Evolutionary conservation across 345 rosid species (phyloP).

Genomic region (Linum usitatissimum): DNA sequence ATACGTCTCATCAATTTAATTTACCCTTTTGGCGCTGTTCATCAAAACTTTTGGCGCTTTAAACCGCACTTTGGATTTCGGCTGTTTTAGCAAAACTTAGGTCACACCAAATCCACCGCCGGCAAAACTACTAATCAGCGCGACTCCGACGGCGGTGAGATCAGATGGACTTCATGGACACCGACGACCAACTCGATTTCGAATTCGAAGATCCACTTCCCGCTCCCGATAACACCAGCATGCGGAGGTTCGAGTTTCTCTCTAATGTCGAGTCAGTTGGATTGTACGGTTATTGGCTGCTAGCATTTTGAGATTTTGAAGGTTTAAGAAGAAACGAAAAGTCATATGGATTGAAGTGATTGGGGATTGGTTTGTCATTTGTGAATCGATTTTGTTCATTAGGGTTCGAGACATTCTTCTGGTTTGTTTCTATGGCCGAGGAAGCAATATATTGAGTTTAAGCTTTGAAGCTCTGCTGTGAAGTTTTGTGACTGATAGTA

Average conservation of each 20-base stretch:
- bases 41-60: neutral
- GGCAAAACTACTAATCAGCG: too few species aligned
- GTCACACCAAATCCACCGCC: too few species aligned
- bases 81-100: too few species aligned
- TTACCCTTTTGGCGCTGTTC: neutral
- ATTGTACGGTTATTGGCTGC: too few species aligned
- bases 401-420: too few species aligned
- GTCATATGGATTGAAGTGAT: too few species aligned
- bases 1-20: too few species aligned
- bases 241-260: slow-evolving; percentile 39
- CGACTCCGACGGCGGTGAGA: neutral
- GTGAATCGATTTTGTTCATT: neutral
- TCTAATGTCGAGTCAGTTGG: neutral
- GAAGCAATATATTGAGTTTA: too few species aligned
- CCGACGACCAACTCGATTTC: slow-evolving; percentile 70
- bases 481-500: neutral
- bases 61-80: neutral
- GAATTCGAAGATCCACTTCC: slow-evolving; percentile 64
- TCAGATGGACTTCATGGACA: slow-evolving; percentile 11
- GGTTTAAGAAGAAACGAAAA: too few species aligned
- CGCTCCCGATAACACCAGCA: slow-evolving; percentile 18
- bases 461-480: neutral
- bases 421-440: too few species aligned
- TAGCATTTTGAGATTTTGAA: too few species aligned
- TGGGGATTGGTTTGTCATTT: too few species aligned